Percentiles rank a stretch among this genome's conserved stretches.
phyloP scores from a whole-genome alignment of 805 yeast species.

The Wickerhamomyces sydowiorum region DNA sequence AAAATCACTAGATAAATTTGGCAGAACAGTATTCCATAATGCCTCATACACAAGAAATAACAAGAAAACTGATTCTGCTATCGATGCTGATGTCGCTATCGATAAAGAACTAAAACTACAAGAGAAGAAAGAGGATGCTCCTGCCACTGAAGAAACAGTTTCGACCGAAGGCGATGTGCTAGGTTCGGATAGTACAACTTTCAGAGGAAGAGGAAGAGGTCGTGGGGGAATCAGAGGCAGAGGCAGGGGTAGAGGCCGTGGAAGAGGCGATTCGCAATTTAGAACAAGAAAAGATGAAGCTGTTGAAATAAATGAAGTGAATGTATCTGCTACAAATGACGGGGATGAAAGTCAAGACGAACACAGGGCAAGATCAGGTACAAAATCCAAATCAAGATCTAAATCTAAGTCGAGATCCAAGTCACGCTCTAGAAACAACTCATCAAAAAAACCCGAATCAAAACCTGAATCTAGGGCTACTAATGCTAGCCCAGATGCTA shows the following conservation, averaged over 20 bases:
- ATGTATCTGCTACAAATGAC: too few species aligned
- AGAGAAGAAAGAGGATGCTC: too few species aligned
- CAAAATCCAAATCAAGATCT: not conserved
- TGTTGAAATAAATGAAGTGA: too few species aligned
- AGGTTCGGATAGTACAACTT: not conserved
- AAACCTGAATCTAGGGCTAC: too few species aligned
- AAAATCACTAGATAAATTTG: not conserved
- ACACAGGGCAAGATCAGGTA: not conserved
- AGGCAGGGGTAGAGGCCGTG: not conserved
- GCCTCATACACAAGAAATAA: not conserved
- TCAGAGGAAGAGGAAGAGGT: not conserved
- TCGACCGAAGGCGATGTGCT: not conserved
- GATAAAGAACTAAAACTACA: too few species aligned
- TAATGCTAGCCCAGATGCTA: not conserved
- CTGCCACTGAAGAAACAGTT: not conserved
- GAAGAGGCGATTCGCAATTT: too few species aligned
- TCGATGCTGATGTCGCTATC: too few species aligned
- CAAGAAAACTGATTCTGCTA: not conserved
- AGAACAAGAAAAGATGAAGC: too few species aligned
- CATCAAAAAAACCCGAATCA: not conserved
- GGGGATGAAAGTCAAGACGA: not conserved
- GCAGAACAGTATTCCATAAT: not conserved
- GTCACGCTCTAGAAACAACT: too few species aligned
- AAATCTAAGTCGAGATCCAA: too few species aligned
- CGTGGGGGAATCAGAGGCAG: not conserved